Percentiles rank a stretch among this genome's conserved stretches.
phyloP scores from a whole-genome alignment of 495 filamentous ascomycete species.

The Hyaloscypha variabilis region DNA sequence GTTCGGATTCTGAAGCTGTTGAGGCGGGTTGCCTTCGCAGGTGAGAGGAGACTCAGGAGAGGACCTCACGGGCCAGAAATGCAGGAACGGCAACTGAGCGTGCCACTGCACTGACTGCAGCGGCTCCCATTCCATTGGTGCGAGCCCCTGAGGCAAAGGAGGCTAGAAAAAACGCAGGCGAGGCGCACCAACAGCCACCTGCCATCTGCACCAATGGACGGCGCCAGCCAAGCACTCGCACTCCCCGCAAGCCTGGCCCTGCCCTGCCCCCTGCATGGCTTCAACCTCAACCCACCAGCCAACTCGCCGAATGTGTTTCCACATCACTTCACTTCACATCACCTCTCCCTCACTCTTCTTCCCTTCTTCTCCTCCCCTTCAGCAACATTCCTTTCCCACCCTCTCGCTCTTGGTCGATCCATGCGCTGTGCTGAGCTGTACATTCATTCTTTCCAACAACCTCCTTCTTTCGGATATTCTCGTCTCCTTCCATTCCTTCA shows the following conservation, averaged over 20 bases:
- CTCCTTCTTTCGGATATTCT: slow-evolving; percentile 27
- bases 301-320: neutral
- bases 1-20: no score
- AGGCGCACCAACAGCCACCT: neutral
- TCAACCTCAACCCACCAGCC: neutral
- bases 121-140: no score
- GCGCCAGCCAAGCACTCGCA: no score
- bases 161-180: neutral
- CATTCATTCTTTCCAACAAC: slow-evolving; percentile 37
- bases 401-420: neutral
- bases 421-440: no score
- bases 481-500: slow-evolving; percentile 20
- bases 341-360: neutral
- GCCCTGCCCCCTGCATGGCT: neutral
- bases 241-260: no score
- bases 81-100: no score
- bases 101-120: no score
- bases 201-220: neutral
- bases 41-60: no score
- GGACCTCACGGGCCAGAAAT: no score
- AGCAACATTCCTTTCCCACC: slow-evolving; percentile 30
- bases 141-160: no score
- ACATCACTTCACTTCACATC: neutral
- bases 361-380: neutral
- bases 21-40: no score